Conservation (phyloP, 2,329 filamentous ascomycete genomes). For the Graphilbum ipis-grandicollis region DNA sequence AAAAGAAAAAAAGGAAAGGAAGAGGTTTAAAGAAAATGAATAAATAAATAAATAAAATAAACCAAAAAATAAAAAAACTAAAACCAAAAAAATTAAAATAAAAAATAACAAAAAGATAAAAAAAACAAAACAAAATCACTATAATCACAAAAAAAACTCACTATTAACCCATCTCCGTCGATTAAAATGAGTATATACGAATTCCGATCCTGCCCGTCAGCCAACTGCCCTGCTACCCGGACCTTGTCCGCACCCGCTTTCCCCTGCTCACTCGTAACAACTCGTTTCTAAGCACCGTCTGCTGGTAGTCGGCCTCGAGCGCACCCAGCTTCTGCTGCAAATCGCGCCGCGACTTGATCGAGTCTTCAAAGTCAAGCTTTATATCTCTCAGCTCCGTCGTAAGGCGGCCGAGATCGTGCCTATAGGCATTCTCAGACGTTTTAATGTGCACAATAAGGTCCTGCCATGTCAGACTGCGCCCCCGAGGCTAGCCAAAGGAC, state of each 20-base stretch:
- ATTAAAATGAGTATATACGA: slow-evolving; percentile 43
- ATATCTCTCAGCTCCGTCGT: slow-evolving; percentile 21
- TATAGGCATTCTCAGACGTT: slow-evolving; percentile 18
- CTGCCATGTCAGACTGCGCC: too few species aligned
- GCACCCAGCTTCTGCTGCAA: slow-evolving; percentile 28
- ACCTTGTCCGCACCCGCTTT: neutral
- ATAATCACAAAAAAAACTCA: slow-evolving; percentile 16
- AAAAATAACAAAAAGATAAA: neutral
- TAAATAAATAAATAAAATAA: slow-evolving; percentile 4
- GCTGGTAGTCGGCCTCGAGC: slow-evolving; percentile 18
- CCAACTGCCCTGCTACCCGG: neutral
- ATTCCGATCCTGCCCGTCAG: slow-evolving; percentile 27
- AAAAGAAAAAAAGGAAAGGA: too few species aligned
- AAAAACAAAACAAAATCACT: neutral
- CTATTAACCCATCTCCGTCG: slow-evolving; percentile 45
- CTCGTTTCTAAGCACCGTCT: slow-evolving; percentile 7
- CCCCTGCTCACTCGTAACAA: neutral
- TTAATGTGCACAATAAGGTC: slow-evolving; percentile 30
- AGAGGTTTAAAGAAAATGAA: neutral
- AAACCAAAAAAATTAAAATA: neutral
- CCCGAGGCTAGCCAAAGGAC: too few species aligned
- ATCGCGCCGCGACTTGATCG: slow-evolving; percentile 29
- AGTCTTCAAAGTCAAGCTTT: slow-evolving; percentile 31
- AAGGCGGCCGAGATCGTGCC: neutral
- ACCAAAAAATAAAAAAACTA: slow-evolving; percentile 38